phyloP scores from a whole-genome alignment of 306 rosid genomes.

The Pyrus bretschneideri region DNA sequence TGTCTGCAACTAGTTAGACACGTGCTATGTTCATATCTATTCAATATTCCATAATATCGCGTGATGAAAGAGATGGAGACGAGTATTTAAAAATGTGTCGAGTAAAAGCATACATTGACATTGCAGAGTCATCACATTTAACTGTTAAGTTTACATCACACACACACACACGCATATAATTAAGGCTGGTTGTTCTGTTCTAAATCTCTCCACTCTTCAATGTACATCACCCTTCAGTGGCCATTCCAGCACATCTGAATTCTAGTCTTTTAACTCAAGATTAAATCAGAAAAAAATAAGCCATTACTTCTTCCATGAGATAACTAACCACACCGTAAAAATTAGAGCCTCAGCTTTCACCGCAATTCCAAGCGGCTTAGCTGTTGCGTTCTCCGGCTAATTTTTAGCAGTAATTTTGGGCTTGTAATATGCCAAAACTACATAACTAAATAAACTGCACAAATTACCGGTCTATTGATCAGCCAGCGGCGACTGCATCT shows the following conservation, averaged over 20 bases:
- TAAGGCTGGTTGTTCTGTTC: slow-evolving; percentile 17
- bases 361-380: slow-evolving; percentile 33
- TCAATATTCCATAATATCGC: too few relatives aligned
- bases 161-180: slow-evolving; percentile 6
- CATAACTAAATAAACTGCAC: slow-evolving; percentile 34
- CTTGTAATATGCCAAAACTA: slow-evolving; percentile 96
- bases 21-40: too few relatives aligned
- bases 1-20: too few relatives aligned
- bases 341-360: slow-evolving; percentile 35
- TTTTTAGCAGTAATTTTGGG: slow-evolving; percentile 83
- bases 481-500: slow-evolving; percentile 86
- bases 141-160: slow-evolving; percentile 8
- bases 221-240: slow-evolving; percentile 51
- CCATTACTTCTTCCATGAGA: slow-evolving; percentile 23
- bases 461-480: slow-evolving; percentile 21
- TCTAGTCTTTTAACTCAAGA: slow-evolving; percentile 4
- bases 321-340: slow-evolving; percentile 21
- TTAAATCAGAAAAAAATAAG: not conserved
- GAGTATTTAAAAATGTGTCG: not conserved
- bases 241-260: slow-evolving; percentile 30
- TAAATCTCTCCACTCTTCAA: slow-evolving; percentile 37
- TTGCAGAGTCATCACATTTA: slow-evolving; percentile 8
- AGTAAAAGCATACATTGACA: not conserved
- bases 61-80: not conserved
- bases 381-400: slow-evolving; percentile 34